These are phyloP conservation scores for Lodderomyces pseudojiufengensis DNA, from an alignment of 1,139 yeast species.

Conservation along the genomic window DNA sequence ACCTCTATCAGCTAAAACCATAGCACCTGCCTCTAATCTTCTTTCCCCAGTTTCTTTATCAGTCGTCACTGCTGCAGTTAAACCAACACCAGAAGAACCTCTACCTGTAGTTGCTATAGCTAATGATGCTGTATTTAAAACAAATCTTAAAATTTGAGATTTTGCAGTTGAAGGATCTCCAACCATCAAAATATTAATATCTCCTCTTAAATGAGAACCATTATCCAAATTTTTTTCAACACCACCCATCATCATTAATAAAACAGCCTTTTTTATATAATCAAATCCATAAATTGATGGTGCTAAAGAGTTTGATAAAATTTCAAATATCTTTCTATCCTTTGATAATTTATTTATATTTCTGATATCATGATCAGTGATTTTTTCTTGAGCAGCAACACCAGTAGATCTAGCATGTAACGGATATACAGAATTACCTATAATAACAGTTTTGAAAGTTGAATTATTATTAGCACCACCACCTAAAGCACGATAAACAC, in stretches of 20 bases:
- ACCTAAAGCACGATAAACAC: conserved; percentile 90
- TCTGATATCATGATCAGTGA: conserved; percentile 81
- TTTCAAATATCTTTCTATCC: conserved; percentile 65
- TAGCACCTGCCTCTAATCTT: conserved; percentile 97
- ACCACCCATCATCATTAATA: conserved; percentile 91
- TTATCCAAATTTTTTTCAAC: conserved; percentile 90
- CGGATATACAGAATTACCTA: conserved; percentile 88
- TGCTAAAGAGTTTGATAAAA: conserved; percentile 82
- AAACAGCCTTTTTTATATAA: conserved; percentile 83
- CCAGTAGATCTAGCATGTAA: conserved; percentile 87
- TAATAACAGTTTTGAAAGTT: conserved; percentile 72
- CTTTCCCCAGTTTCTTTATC: conserved; percentile 98
- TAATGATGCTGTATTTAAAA: conserved; percentile 86
- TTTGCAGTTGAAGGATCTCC: conserved; percentile 99
- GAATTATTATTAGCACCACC: conserved; percentile 66
- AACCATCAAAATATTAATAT: conserved; percentile 90
- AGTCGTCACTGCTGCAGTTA: conserved; percentile 96
- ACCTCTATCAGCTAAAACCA: conserved; percentile 98
- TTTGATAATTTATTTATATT: conserved; percentile 79
- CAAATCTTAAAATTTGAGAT: conserved; percentile 91
- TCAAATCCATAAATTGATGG: conserved; percentile 96
- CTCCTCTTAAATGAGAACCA: conserved; percentile 98
- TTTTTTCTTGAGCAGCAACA: conserved; percentile 68
- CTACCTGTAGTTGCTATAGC: conserved; percentile 99
- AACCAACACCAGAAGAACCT: conserved; percentile 99